Base-by-base conservation (phyloP, 106 monocot species). In the Amphibolis antarctica region DNA sequence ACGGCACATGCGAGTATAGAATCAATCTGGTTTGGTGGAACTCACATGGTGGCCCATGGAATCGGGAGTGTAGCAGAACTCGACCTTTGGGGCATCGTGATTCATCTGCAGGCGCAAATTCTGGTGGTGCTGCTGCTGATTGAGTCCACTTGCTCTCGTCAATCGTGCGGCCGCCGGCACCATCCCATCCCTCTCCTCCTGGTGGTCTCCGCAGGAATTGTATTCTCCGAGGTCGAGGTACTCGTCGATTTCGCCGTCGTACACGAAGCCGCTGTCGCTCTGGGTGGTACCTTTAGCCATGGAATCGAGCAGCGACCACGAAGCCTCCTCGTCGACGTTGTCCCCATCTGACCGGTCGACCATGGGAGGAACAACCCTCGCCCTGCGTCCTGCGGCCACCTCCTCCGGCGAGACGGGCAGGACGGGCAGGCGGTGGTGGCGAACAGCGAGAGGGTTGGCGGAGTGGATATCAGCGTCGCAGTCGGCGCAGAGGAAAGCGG, bases 381-480 rank as follows among this genome's bases (percentile, higher is more conserved):
- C 5, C 28, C 25, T 12, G 20, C 30, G 50, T 14, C 60, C 44
- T 19, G 48, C 49, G 9, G 68, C 68, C 58, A 48, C 44, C 45
- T 30, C 58, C 23, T 44, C 57, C 9, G 63, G 25, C 5, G 53
- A 44, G n/a, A 71, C 28, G 10, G 63, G 71, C 9, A 44, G 42
- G 20, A 73, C 31, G 12, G 73, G 64, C 1, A 48, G 15, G 1
- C 64, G 44, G 4, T 48, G 64, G 47, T 65, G 73, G 22, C 73
- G 55, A 1, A 56, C 29, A 19, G 73, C 56, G 13, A 73, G 65
- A 4, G 73, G 65, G 30, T 73, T 73, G 46, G 74, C 74, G 7
- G 67, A 50, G 71, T 70, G 66, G 44, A 77, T 22, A 17, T 59
- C 42, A 51, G 66, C 77, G 60, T 70, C 77, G 22, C 71, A 71